Conservation (phyloP, 352 stramenopile genomes). For the Phytophthora palmivora region DNA sequence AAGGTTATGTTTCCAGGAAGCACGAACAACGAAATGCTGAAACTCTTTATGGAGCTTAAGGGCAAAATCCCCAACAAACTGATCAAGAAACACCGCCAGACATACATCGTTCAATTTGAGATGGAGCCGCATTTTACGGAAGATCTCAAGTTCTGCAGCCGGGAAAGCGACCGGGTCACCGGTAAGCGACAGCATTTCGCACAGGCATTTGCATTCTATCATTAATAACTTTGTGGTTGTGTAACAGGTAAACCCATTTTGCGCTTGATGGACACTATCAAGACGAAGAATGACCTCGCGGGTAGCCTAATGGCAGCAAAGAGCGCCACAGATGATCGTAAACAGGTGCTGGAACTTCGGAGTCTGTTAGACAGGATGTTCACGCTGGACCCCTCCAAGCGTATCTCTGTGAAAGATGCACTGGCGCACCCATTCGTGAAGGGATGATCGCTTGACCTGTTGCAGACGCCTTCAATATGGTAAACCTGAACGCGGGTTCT, state of each 20-base stretch:
- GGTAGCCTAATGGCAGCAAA: slow-evolving; percentile 65
- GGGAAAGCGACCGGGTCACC: slow-evolving; percentile 82
- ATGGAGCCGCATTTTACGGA: slow-evolving; percentile 91
- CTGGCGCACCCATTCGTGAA: slow-evolving; percentile 86
- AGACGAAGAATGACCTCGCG: slow-evolving; percentile 67
- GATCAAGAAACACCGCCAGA: slow-evolving; percentile 81
- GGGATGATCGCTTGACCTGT: slow-evolving; percentile 1
- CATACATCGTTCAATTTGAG: slow-evolving; percentile 82
- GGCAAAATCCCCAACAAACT: slow-evolving; percentile 88
- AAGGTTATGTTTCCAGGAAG: slow-evolving; percentile 96
- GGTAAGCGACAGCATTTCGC: slow-evolving; percentile 42
- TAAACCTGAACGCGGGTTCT: too few species aligned
- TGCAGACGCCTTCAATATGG: too few species aligned
- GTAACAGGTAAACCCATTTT: slow-evolving; percentile 70
- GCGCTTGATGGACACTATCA: slow-evolving; percentile 72
- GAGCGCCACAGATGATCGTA: slow-evolving; percentile 69
- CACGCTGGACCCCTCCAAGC: slow-evolving; percentile 79
- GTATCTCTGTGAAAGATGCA: slow-evolving; percentile 77
- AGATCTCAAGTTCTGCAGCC: slow-evolving; percentile 87
- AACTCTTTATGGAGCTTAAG: slow-evolving; percentile 97
- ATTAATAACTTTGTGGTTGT: too few species aligned
- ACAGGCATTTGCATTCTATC: too few species aligned
- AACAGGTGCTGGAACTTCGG: slow-evolving; percentile 68
- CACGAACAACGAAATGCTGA: slow-evolving; percentile 99
- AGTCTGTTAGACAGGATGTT: slow-evolving; percentile 89